Evolutionary conservation across 1,284 basidiomycete genomes (phyloP), one percentile per base, ranked within the genome.

Genomic region (Laetiporus sulphureus): DNA sequence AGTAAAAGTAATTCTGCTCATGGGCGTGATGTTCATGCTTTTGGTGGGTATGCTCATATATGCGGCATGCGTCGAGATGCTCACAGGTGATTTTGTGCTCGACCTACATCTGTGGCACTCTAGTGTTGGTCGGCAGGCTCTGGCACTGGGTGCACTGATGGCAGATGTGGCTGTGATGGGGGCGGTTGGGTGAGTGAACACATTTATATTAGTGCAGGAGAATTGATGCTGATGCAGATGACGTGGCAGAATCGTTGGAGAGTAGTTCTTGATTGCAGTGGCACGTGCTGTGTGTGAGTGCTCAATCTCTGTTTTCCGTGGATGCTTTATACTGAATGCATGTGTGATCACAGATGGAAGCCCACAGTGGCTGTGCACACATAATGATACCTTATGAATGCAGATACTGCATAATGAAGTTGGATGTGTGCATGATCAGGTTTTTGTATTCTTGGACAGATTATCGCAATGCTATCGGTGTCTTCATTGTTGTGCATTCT

Each of bases 21-120:
- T 83, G 55, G 84, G 84, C 22, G 52, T 86, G 31, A 78, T 87
- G 76, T 79, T 77, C 4, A 82, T 81, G 7, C 66, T 85, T n/a
- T 83, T 79, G 0, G 82, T 83, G 1, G 84, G 85, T 1, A 79
- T 87, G 78, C 70, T 88, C 35, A 84, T 81, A 31, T 87, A 87
- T 52, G 83, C 80, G 1, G 75, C 79, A 11, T 83, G 79, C 15
- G 82, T 88, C 8, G 84, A 88, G 69, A 85, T 88, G 80, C 73
- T 88, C 36, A 85, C 83, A 0, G 83, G 76, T 2, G 84, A 87
- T 59, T 86, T 87, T 49, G 77, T 87, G 32, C 77, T 80, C 50
- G 79, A 83, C 50, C 66, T 68, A 48, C 73, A 56, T 47, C 52
- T 64, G 50, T 69, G 64, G 68, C 54, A 65, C 45, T 60, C 69